A percentile compares a stretch with the other conserved stretches of the same genome.
These are phyloP conservation scores for Cyberlindnera petersonii DNA, from an alignment of 805 yeast genomes.

Conservation along the genomic window DNA sequence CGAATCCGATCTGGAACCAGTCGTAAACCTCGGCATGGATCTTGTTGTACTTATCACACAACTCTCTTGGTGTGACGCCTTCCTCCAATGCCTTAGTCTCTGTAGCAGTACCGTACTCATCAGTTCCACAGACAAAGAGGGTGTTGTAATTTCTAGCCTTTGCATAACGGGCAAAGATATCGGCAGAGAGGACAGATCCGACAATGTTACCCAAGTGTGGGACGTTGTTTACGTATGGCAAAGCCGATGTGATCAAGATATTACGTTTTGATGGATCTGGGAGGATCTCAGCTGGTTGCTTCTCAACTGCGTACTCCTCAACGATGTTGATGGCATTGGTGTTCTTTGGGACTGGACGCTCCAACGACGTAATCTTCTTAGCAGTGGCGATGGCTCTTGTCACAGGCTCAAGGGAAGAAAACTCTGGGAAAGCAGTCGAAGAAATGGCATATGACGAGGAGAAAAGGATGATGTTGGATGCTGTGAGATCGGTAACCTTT, in stretches of 20 bases:
- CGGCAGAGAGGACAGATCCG: conserved; percentile 93
- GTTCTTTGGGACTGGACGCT: conserved; percentile 38
- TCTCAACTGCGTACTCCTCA: conserved; percentile 25
- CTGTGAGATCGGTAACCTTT: conserved; percentile 33
- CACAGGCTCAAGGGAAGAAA: conserved; percentile 34
- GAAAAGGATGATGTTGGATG: conserved; percentile 56
- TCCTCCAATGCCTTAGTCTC: conserved; percentile 98
- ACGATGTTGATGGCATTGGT: conserved; percentile 36
- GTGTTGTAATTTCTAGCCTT: conserved; percentile 87
- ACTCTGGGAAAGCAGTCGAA: conserved; percentile 25
- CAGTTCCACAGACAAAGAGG: conserved; percentile 91
- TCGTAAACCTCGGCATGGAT: conserved; percentile 88
- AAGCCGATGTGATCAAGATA: conserved; percentile 88
- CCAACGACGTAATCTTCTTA: conserved; percentile 40
- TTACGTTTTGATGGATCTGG: conserved; percentile 67
- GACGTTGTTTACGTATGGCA: conserved; percentile 97
- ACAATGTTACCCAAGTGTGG: conserved; percentile 97
- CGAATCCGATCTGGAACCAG: conserved; percentile 96
- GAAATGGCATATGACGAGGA: conserved; percentile 50
- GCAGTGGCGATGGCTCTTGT: conserved; percentile 45
- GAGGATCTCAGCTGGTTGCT: conserved; percentile 37
- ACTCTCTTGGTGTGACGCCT: conserved; percentile 77
- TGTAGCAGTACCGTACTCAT: conserved; percentile 99
- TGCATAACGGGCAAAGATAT: conserved; percentile 85
- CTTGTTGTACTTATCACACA: conserved; percentile 86